phyloP scores from a whole-genome alignment of 2,329 filamentous ascomycete species.

The Akanthomyces lecanii region DNA sequence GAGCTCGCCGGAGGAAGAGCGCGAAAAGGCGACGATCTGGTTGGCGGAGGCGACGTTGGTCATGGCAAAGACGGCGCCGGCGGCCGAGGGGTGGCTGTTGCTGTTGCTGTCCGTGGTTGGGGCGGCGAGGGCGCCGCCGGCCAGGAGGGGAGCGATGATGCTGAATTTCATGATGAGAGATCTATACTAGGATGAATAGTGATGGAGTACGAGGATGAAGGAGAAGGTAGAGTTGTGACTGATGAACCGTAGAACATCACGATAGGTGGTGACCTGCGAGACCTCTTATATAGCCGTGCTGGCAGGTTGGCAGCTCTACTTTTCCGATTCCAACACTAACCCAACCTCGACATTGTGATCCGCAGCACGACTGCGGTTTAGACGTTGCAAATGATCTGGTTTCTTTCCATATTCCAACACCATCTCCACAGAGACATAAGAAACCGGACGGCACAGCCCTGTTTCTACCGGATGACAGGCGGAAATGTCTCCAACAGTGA shows the following conservation, averaged over 20 bases:
- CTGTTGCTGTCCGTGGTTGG: background rate
- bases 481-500: no score
- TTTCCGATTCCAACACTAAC: no score
- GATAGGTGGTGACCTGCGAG: background rate
- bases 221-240: background rate
- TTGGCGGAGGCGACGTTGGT: constrained; percentile 21
- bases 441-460: background rate
- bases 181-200: background rate
- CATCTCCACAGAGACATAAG: background rate
- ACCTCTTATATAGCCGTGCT: no score
- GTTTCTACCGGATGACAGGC: no score
- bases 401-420: background rate
- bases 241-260: background rate
- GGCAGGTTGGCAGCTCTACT: no score
- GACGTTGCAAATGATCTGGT: background rate
- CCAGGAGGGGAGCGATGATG: background rate
- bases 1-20: constrained; percentile 18
- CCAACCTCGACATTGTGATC: no score
- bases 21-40: constrained; percentile 21
- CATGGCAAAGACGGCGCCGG: constrained; percentile 22
- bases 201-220: background rate
- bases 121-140: background rate
- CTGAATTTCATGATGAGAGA: background rate
- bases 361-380: no score
- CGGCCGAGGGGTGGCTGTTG: background rate